A percentile compares a stretch with the other conserved stretches of the same genome.
These are phyloP conservation scores for Botrytis pseudocinerea DNA, from an alignment of 2,329 filamentous ascomycete genomes.

Conservation along the genomic window DNA sequence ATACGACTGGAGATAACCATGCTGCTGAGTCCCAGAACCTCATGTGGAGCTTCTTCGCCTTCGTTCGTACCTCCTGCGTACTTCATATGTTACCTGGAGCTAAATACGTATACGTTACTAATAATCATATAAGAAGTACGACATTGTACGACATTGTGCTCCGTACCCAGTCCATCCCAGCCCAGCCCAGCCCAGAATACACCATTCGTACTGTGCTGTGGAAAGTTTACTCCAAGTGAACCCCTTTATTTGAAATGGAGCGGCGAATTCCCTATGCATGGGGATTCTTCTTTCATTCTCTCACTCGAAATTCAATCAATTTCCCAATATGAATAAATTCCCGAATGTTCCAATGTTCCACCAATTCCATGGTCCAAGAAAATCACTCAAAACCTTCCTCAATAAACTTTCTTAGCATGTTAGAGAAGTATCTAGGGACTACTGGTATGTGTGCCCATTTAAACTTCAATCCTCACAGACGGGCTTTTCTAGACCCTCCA, in stretches of 20 bases:
- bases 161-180: background rate
- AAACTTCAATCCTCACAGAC: background rate
- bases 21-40: background rate
- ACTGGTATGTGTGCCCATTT: background rate
- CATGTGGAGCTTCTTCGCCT: background rate
- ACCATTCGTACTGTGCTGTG: background rate
- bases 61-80: background rate
- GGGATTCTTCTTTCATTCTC: too few relatives aligned
- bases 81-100: background rate
- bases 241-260: background rate
- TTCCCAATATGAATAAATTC: background rate
- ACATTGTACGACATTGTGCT: conserved; percentile 1
- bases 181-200: background rate
- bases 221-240: background rate
- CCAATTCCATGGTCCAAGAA: background rate
- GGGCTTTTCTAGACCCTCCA: background rate
- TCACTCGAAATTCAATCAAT: background rate
- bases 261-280: background rate
- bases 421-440: background rate
- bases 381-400: conserved; percentile 1
- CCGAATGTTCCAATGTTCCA: background rate
- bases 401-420: background rate
- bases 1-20: background rate
- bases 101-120: background rate
- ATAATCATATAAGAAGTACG: background rate